Evolutionary conservation across 441 rosid species (phyloP).

Genomic region (Eruca vesicaria): DNA sequence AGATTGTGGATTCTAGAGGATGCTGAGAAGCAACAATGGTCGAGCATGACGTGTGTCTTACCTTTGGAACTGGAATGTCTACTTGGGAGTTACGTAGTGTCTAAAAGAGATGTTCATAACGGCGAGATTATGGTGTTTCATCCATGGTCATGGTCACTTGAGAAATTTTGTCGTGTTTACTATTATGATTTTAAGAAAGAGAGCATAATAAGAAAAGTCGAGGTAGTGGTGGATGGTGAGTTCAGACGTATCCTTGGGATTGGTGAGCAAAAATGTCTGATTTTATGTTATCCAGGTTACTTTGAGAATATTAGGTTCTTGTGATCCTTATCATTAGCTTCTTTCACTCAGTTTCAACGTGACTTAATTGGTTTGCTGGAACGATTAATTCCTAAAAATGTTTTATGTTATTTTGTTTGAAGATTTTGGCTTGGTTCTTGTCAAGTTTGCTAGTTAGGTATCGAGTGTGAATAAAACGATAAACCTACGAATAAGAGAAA

Average conservation of each 20-base stretch:
- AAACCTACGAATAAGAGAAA: not conserved
- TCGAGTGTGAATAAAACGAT: not conserved
- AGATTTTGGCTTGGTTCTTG: not conserved
- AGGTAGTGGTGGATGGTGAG: not conserved
- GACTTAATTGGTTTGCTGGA: not conserved
- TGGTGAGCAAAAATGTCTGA: not conserved
- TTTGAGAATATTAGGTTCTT: constrained; percentile 5
- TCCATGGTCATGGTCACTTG: not conserved
- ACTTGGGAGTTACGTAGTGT: not conserved
- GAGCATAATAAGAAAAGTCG: not conserved
- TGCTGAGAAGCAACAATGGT: not conserved
- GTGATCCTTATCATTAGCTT: not conserved
- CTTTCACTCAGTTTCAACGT: not conserved
- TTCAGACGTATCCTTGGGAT: not conserved
- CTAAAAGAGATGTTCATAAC: not conserved
- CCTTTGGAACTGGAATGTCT: not conserved
- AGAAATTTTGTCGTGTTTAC: not conserved
- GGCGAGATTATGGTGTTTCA: not conserved
- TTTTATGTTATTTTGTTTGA: not conserved
- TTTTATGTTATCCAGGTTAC: not conserved
- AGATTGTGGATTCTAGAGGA: constrained; percentile 12
- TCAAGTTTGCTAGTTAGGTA: not conserved
- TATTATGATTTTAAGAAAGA: constrained; percentile 3
- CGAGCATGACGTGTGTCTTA: not conserved
- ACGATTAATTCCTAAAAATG: not conserved